Evolutionary conservation across 371 early-diverging fungal species (phyloP), one percentile per base, ranked within the genome.

Genomic region (Umbelopsis sp.): DNA sequence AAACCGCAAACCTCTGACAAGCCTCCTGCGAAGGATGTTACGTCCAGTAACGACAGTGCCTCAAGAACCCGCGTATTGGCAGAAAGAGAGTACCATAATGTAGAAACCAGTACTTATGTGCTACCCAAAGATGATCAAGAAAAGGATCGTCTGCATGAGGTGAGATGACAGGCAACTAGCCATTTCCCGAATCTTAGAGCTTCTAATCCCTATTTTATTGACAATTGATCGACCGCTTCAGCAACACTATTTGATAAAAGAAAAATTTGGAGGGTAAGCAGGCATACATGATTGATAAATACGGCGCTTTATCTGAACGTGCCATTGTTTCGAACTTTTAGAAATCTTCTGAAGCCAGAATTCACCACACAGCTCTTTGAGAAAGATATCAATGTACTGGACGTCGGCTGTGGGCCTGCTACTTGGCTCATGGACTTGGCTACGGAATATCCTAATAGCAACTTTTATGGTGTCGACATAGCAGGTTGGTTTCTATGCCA

Each of bases 371-470:
- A 76, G 6, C 72, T 78, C 63, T 80, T 80, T 62, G 70, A 80
- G 63, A 52, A 63, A 25, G 71, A 69, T 35, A 29, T 78, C 25
- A 44, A 69, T 20, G 65, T 80, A 18, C 63, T 80, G 16, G 81
- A 80, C 67, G 63, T 78, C 18, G 76, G 81, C 37, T 80, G 81
- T 72, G 81, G 81, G 2, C 78, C 81, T 51, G 81, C 76, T 11
- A 80, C 81, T 46, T 80, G 81, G 81, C 63, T 80, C 53, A 75
- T 78, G 41, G 78, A 80, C 68, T 74, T 76, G n/a, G 76, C 78
- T 41, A 52, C 78, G 8, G 78, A 80, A 63, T 76, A 80, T 50
- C 78, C 75, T 10, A 71, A 69, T 50, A 76, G 74, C 65, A 76
- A 74, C 22, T 80, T 80, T 67, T 53, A 71, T 10, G 81, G 81